Conservation (phyloP, 192 early-diverging fungal genomes). For the Entomortierella chlamydospora region DNA sequence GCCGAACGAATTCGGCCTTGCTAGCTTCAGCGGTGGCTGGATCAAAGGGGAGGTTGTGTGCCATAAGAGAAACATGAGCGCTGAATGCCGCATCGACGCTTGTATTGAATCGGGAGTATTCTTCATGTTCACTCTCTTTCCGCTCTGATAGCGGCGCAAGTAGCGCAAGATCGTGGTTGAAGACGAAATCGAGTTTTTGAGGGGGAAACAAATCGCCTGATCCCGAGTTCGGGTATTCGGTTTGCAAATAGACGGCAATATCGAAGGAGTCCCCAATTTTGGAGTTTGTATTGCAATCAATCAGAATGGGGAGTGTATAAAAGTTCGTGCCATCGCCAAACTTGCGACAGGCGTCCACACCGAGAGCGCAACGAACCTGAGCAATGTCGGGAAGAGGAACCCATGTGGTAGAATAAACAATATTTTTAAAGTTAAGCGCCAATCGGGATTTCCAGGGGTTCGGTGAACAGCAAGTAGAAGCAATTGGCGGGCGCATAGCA, state of each 20-base stretch:
- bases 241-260: constrained; percentile 51
- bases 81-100: constrained; percentile 43
- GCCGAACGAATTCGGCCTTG: constrained; percentile 37
- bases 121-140: constrained; percentile 17
- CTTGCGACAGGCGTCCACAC: constrained; percentile 32
- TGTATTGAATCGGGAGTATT: constrained; percentile 36
- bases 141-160: constrained; percentile 45
- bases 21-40: constrained; percentile 15
- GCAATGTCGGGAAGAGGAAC: constrained; percentile 36
- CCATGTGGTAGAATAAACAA: constrained; percentile 48
- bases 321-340: constrained; percentile 38
- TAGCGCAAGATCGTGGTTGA: constrained; percentile 11
- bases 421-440: constrained; percentile 49
- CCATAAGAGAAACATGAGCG: constrained; percentile 26
- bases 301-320: constrained; percentile 42
- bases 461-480: constrained; percentile 14
- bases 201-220: constrained; percentile 47
- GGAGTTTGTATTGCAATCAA: constrained; percentile 24
- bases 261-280: constrained; percentile 50
- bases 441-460: constrained; percentile 50
- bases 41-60: constrained; percentile 38
- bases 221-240: constrained; percentile 30
- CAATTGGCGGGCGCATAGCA: constrained; percentile 35
- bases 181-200: constrained; percentile 54
- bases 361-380: constrained; percentile 38